Evolutionary conservation across 768 basidiomycete species (phyloP).

Genomic region (Psilocybe subaeruginosa): DNA sequence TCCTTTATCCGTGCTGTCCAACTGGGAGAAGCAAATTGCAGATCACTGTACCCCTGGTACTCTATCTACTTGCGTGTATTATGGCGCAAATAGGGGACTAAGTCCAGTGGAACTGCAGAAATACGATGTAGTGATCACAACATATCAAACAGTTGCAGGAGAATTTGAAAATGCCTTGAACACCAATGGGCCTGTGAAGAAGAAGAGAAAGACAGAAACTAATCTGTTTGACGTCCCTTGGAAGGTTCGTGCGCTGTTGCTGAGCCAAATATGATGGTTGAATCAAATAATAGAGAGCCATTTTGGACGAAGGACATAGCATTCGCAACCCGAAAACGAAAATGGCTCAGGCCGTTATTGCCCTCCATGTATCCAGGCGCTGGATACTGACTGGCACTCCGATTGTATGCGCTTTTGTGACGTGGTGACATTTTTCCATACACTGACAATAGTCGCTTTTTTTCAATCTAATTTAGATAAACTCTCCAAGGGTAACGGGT

Average conservation of each 20-base stretch:
- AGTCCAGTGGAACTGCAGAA: constrained; percentile 59
- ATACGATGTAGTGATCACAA: constrained; percentile 83
- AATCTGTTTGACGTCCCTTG: constrained; percentile 73
- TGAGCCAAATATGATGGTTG: background rate
- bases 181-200: constrained; percentile 44
- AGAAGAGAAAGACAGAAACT: constrained; percentile 63
- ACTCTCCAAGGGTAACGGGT: constrained; percentile 64
- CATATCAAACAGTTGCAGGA: constrained; percentile 71
- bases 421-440: too few relatives aligned
- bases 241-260: constrained; percentile 59
- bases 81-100: constrained; percentile 67
- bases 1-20: constrained; percentile 83
- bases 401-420: constrained; percentile 58
- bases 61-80: constrained; percentile 66
- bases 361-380: constrained; percentile 67
- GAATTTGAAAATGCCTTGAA: constrained; percentile 46
- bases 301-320: constrained; percentile 88
- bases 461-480: constrained; percentile 53
- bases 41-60: constrained; percentile 67
- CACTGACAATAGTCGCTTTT: background rate
- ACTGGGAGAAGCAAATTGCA: constrained; percentile 84
- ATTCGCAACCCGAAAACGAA: constrained; percentile 89
- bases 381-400: constrained; percentile 89
- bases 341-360: constrained; percentile 72
- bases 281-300: constrained; percentile 54